Conservation (phyloP, 2,329 filamentous ascomycete genomes). For the Dothiorella sarmentorum region DNA sequence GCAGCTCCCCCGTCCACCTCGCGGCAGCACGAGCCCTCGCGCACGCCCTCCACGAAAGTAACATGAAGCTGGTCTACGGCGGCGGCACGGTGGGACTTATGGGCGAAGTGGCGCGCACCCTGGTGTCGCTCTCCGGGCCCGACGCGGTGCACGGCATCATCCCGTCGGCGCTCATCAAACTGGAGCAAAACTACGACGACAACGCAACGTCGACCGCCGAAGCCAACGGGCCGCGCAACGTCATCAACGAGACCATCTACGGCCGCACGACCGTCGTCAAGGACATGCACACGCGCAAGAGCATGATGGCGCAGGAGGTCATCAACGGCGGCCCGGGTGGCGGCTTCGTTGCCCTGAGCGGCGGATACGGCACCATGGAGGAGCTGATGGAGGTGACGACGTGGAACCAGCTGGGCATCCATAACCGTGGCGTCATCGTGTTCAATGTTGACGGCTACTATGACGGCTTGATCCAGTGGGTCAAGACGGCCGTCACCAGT, state of each 20-base stretch:
- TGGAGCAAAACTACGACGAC: slow-evolving; percentile 62
- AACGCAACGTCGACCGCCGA: slow-evolving; percentile 42
- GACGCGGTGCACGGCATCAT: slow-evolving; percentile 89
- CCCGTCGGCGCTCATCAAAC: slow-evolving; percentile 75
- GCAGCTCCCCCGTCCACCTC: slow-evolving; percentile 70
- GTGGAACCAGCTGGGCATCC: slow-evolving; percentile 97
- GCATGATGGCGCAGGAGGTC: slow-evolving; percentile 72
- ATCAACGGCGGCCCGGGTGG: slow-evolving; percentile 75
- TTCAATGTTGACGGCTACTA: slow-evolving; percentile 90
- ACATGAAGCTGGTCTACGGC: slow-evolving; percentile 86
- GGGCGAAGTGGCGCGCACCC: slow-evolving; percentile 85
- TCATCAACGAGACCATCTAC: slow-evolving; percentile 63
- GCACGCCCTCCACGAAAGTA: slow-evolving; percentile 66
- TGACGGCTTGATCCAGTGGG: slow-evolving; percentile 80
- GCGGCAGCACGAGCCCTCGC: slow-evolving; percentile 75
- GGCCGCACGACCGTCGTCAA: slow-evolving; percentile 83
- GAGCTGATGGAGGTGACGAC: slow-evolving; percentile 89
- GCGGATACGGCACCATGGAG: slow-evolving; percentile 92
- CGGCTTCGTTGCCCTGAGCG: slow-evolving; percentile 84
- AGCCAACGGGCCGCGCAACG: slow-evolving; percentile 38
- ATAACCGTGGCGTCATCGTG: slow-evolving; percentile 72
- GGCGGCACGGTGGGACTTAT: slow-evolving; percentile 93
- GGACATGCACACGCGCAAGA: slow-evolving; percentile 96
- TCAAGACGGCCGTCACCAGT: slow-evolving; percentile 67
- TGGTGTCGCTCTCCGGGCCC: slow-evolving; percentile 79